Base-by-base conservation (phyloP, 208 protist species). In the Leishmania arabica region DNA sequence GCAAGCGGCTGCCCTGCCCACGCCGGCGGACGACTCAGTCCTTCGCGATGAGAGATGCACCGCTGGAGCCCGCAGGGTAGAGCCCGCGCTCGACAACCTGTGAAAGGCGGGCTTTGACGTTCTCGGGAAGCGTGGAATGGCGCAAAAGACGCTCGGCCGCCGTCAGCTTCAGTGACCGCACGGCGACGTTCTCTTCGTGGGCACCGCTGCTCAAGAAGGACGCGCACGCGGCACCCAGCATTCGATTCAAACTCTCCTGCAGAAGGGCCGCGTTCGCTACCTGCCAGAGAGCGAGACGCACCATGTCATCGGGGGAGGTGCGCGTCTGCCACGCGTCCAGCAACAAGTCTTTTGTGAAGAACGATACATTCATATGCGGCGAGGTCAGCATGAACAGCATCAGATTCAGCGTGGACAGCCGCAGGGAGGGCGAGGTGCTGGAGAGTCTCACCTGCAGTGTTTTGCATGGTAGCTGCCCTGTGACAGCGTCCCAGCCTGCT, bases 41-140 rank as follows among this genome's bases (percentile, higher is more conserved):
- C 31, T 90, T 91, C 15, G 86, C 79, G 72, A 95, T 82, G 40
- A 81, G 81, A 17, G 88, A 89, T 6, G 94, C 84, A 11, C 90
- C 90, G 27, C 83, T 82, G 13, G 92, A 95, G 13, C 88, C 85
- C 17, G 87, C 79, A 7, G 92, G 92, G 85, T 97, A 95, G 24
- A 97, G 79, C 1, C 94, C 93, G 19, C 82, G 66, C 31, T 88
- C 64, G 19, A 77, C 51, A 66, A 86, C 87, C 68, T 88, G 75
- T 54, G 78, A 56, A 47, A 96, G 75, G 56, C 78, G 62, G 31
- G 79, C 71, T 62, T 82, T 82, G 69, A 92, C 80, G 37, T 68
- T 84, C 27, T 86, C 88, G 0, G 90, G 81, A 40, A 94, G 70
- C 3, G 75, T 49, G 45, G 87, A 73, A 15, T 64, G 78, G n/a